A percentile compares a stretch with the other conserved stretches of the same genome.
phyloP scores from a whole-genome alignment of 106 monocot genomes.

The Iris macrosiphon region DNA sequence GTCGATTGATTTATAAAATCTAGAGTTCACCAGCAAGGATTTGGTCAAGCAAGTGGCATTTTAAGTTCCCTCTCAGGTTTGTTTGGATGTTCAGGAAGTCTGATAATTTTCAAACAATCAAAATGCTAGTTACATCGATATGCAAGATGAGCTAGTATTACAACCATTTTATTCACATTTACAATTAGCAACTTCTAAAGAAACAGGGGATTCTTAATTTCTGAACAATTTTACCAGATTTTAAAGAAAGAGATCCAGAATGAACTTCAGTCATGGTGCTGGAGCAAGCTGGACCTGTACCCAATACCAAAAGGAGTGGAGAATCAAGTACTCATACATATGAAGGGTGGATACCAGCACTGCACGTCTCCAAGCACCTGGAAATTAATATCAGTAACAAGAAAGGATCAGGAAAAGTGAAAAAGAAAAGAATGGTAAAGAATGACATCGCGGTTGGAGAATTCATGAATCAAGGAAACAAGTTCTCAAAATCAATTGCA shows the following conservation, averaged over 20 bases:
- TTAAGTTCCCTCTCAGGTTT: neutral
- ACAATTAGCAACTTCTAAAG: neutral
- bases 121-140: neutral
- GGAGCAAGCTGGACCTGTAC: constrained; percentile 6
- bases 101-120: neutral
- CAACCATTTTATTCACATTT: neutral
- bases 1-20: too few species aligned
- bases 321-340: constrained; percentile 8
- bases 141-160: neutral
- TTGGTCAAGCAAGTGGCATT: too few species aligned
- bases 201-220: neutral
- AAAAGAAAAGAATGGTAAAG: neutral
- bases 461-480: too few species aligned
- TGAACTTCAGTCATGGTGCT: neutral
- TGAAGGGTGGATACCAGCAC: neutral
- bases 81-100: neutral
- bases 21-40: too few species aligned
- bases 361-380: neutral
- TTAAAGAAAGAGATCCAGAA: constrained; percentile 8
- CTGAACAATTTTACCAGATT: constrained; percentile 4
- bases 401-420: neutral
- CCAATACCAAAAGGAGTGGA: neutral
- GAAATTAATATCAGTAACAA: neutral
- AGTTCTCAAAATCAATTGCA: too few species aligned
- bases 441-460: too few species aligned